phyloP scores from a whole-genome alignment of 2,329 filamentous ascomycete genomes.

The Trichophyton equinum region DNA sequence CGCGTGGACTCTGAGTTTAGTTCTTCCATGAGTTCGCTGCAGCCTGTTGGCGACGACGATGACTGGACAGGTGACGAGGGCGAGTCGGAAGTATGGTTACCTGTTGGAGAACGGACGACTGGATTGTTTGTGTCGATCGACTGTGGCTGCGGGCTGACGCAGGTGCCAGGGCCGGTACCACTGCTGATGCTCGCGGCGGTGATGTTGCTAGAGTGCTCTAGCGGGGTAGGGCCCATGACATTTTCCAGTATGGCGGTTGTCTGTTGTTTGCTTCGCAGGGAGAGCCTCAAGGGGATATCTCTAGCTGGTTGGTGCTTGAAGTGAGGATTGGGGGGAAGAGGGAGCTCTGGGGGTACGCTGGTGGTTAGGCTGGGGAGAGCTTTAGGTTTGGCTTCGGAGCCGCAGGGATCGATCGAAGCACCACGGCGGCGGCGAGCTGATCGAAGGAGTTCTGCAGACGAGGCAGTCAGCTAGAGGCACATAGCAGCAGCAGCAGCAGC shows the following conservation, averaged over 20 bases:
- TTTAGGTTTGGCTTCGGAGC: not conserved
- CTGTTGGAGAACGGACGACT: not conserved
- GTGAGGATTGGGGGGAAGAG: not conserved
- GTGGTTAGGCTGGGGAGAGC: constrained; percentile 1
- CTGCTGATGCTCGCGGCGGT: not conserved
- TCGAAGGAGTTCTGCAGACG: not conserved
- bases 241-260: constrained; percentile 20
- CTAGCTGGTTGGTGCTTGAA: constrained; percentile 1
- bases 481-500: not conserved
- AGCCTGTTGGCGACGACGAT: constrained; percentile 15
- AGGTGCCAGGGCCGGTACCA: not conserved
- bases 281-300: constrained; percentile 5
- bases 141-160: constrained; percentile 1
- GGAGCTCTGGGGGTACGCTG: not conserved
- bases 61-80: constrained; percentile 19
- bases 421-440: not conserved
- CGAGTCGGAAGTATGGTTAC: not conserved
- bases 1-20: constrained; percentile 27
- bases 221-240: constrained; percentile 36
- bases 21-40: constrained; percentile 30
- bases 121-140: not conserved
- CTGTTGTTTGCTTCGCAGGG: not conserved
- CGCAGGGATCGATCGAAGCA: not conserved
- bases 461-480: not conserved
- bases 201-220: constrained; percentile 33